Evolutionary conservation across 345 rosid genomes (phyloP).

Genomic region (Excoecaria cochinchinensis): DNA sequence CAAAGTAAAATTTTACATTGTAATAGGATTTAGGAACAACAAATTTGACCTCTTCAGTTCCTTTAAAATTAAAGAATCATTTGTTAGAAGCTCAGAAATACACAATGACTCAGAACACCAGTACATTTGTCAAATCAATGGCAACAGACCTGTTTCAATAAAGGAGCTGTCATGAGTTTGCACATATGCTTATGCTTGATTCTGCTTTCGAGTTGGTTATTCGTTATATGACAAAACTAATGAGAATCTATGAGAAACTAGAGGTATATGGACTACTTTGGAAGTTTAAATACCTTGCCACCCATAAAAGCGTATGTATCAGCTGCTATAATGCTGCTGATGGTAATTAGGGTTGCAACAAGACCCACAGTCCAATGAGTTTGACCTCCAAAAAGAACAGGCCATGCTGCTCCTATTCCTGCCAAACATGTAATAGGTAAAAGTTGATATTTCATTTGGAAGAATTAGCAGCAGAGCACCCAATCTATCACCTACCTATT

Average conservation of each 20-base stretch:
- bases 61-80: background rate
- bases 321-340: slow-evolving; percentile 85
- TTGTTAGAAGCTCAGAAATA: slow-evolving; percentile 8
- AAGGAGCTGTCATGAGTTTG: background rate
- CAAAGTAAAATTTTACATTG: background rate
- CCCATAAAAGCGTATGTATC: slow-evolving; percentile 89
- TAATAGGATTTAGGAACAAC: background rate
- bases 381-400: slow-evolving; percentile 75
- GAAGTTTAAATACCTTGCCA: slow-evolving; percentile 64
- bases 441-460: background rate
- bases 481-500: background rate
- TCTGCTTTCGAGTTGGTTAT: background rate
- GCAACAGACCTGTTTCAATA: background rate
- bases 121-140: background rate
- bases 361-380: slow-evolving; percentile 96
- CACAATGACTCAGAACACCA: slow-evolving; percentile 1
- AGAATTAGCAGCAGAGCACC: background rate
- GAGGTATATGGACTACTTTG: slow-evolving; percentile 10
- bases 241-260: background rate
- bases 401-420: slow-evolving; percentile 74
- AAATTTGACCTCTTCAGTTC: background rate
- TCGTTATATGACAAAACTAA: background rate
- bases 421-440: slow-evolving; percentile 25
- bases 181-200: background rate
- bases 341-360: slow-evolving; percentile 74